Conservation (phyloP, 805 yeast genomes). For the Lipomyces chichibuensis region DNA sequence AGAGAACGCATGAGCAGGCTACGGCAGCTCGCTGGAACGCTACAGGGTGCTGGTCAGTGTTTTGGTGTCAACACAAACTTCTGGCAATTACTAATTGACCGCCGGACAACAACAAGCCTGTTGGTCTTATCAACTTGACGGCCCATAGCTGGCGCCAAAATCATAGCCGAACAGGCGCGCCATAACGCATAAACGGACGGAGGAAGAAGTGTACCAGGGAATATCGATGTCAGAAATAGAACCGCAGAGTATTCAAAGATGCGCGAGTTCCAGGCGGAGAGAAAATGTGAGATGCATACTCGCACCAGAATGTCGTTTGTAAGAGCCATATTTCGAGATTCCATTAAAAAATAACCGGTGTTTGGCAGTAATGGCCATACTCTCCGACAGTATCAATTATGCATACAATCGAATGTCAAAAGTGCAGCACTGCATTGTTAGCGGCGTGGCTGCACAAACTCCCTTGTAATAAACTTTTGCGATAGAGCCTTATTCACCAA, state of each 20-base stretch:
- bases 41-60: neutral
- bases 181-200: conserved; percentile 46
- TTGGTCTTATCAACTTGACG: conserved; percentile 41
- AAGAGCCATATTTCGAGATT: conserved; percentile 13
- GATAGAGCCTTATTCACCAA: neutral
- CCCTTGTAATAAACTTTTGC: neutral
- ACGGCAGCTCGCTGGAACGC: conserved; percentile 43
- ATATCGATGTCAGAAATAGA: conserved; percentile 45
- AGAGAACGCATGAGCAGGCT: conserved; percentile 38
- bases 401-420: no score
- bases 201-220: conserved; percentile 45
- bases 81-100: conserved; percentile 40
- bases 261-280: conserved; percentile 49
- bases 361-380: no score
- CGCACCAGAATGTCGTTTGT: conserved; percentile 14
- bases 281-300: conserved; percentile 42
- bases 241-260: conserved; percentile 49
- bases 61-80: neutral
- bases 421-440: no score
- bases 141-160: conserved; percentile 42
- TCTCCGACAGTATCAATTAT: no score
- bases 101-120: conserved; percentile 43
- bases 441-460: neutral
- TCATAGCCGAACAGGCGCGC: conserved; percentile 42
- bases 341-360: no score